These are phyloP conservation scores for Gastrodia elata DNA, from an alignment of 106 monocot species.

Conservation along the genomic window DNA sequence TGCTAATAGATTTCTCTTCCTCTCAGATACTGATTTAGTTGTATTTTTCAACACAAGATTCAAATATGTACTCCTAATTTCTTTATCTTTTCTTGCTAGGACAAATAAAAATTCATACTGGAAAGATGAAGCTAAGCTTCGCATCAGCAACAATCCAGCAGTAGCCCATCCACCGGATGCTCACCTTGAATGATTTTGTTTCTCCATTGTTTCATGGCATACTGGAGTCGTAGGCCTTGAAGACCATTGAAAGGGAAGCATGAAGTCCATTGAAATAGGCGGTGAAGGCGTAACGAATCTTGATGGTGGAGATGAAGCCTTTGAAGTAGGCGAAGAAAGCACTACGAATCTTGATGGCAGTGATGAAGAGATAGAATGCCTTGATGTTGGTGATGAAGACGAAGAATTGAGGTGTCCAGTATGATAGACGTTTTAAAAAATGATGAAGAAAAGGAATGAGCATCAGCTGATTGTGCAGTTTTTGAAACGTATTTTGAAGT, in stretches of 20 bases:
- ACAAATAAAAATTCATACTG: constrained; percentile 37
- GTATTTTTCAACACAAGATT: constrained; percentile 30
- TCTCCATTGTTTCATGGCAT: constrained; percentile 29
- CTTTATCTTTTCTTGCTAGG: constrained; percentile 27
- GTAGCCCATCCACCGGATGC: constrained; percentile 16
- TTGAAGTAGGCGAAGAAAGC: constrained; percentile 18
- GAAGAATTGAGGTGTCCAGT: constrained; percentile 1
- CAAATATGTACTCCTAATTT: constrained; percentile 8
- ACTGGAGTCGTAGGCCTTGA: constrained; percentile 52
- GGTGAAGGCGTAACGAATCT: constrained; percentile 25
- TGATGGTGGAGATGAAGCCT: constrained; percentile 23
- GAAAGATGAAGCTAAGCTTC: constrained; percentile 64
- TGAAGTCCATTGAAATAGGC: constrained; percentile 28
- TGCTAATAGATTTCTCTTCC: constrained; percentile 53
- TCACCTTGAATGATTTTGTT: constrained; percentile 20
- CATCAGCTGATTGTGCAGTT: constrained; percentile 6
- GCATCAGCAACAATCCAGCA: constrained; percentile 64
- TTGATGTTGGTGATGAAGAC: too few species aligned
- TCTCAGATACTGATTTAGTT: constrained; percentile 18
- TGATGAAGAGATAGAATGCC: too few species aligned
- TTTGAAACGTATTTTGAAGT: constrained; percentile 58
- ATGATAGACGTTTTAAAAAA: constrained; percentile 8
- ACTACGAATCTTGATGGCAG: constrained; percentile 20
- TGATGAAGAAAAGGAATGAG: constrained; percentile 38
- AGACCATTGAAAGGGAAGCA: constrained; percentile 23